phyloP scores from a whole-genome alignment of 2,329 filamentous ascomycete species.

The Diaporthe helianthi region DNA sequence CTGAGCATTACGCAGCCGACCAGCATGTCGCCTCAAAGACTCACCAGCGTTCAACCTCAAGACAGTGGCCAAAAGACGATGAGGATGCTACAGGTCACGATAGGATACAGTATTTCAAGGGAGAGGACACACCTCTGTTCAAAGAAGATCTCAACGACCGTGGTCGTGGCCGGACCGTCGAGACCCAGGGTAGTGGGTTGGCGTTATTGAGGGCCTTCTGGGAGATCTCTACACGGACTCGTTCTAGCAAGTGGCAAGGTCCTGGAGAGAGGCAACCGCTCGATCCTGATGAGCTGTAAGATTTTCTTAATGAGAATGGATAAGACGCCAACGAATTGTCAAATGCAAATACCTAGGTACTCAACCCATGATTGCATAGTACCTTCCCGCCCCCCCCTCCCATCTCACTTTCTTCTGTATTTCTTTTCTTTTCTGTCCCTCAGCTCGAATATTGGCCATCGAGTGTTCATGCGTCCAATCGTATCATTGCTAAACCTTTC shows the following conservation, averaged over 20 bases:
- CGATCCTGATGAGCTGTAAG: slow-evolving; percentile 22
- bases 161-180: slow-evolving; percentile 34
- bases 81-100: not conserved
- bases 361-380: not conserved
- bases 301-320: not conserved
- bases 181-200: slow-evolving; percentile 34
- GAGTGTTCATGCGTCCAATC: not conserved
- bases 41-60: not conserved
- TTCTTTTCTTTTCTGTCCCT: not conserved
- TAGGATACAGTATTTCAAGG: not conserved
- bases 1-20: slow-evolving; percentile 1
- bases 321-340: not conserved
- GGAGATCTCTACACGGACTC: slow-evolving; percentile 29
- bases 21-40: not conserved
- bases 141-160: slow-evolving; percentile 32
- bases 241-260: not conserved
- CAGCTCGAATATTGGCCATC: too few species aligned
- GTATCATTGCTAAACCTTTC: not conserved
- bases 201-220: slow-evolving; percentile 33
- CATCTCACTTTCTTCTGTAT: too few species aligned
- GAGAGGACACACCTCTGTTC: not conserved
- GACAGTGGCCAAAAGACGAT: not conserved
- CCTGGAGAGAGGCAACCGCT: not conserved
- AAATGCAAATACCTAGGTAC: not conserved
- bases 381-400: too few species aligned